phyloP scores from a whole-genome alignment of 257 asterid species.

The Sherardia arvensis region DNA sequence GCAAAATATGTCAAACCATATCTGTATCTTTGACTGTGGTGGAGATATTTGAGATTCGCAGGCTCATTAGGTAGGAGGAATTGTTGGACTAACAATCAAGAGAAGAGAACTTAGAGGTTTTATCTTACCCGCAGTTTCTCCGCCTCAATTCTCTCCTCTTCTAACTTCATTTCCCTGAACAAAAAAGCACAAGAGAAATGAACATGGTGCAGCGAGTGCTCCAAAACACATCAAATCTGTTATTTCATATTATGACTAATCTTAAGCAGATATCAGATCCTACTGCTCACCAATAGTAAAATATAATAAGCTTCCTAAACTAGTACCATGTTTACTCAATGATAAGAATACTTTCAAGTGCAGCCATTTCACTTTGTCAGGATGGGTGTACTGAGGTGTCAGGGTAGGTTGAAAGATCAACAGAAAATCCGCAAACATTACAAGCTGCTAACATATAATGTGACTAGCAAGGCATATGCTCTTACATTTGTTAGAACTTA shows the following conservation, averaged over 20 bases:
- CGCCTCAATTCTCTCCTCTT: slow-evolving; percentile 94
- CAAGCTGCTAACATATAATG: background rate
- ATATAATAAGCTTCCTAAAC: background rate
- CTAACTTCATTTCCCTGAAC: slow-evolving; percentile 93
- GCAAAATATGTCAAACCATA: background rate
- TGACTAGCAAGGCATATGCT: background rate
- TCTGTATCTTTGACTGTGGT: background rate
- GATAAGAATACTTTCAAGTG: background rate
- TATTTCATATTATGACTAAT: background rate
- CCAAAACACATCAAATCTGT: background rate
- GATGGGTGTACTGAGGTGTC: too few relatives aligned
- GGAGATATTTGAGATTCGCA: background rate
- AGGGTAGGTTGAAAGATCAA: background rate
- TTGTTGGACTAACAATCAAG: slow-evolving; percentile 4
- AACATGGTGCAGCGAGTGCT: background rate
- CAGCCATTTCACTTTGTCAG: background rate
- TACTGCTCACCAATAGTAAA: background rate
- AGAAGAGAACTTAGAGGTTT: background rate
- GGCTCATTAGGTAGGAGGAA: background rate
- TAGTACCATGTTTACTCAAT: background rate
- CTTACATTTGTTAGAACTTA: background rate
- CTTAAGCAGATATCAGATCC: background rate
- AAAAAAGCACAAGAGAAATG: slow-evolving; percentile 15
- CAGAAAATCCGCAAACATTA: background rate
- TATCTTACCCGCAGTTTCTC: slow-evolving; percentile 77